phyloP scores from a whole-genome alignment of 495 filamentous ascomycete genomes.

The Lichenothelia convexa region DNA sequence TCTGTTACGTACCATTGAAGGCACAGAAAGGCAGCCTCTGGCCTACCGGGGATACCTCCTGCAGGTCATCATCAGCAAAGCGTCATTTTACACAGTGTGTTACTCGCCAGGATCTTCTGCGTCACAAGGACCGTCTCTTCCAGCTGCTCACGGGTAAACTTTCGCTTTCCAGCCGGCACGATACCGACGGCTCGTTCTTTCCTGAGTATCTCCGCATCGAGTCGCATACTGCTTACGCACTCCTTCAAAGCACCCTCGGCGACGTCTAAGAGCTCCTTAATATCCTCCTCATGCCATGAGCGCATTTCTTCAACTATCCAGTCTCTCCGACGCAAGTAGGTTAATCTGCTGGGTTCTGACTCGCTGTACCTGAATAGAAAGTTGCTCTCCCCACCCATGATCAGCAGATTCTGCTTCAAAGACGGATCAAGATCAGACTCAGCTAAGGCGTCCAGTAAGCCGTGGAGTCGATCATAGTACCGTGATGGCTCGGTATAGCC shows the following conservation, averaged over 20 bases:
- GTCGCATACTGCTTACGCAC: conserved; percentile 53
- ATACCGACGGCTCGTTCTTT: conserved; percentile 94
- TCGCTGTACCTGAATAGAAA: conserved; percentile 64
- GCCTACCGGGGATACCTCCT: conserved; percentile 54
- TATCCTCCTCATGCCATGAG: conserved; percentile 62
- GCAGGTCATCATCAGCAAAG: too few species aligned
- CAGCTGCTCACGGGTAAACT: conserved; percentile 69
- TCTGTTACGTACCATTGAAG: conserved; percentile 52
- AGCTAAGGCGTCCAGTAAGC: conserved; percentile 69
- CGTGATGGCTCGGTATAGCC: conserved; percentile 75
- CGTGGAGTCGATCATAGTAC: conserved; percentile 71
- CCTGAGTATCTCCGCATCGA: conserved; percentile 60
- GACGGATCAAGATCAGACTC: conserved; percentile 36
- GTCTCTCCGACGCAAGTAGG: conserved; percentile 43
- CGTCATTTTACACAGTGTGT: too few species aligned
- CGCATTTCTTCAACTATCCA: conserved; percentile 85
- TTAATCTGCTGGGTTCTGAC: conserved; percentile 30
- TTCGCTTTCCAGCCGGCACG: conserved; percentile 40
- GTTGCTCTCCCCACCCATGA: conserved; percentile 76
- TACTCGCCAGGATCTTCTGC: conserved; percentile 64
- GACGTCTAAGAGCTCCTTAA: conserved; percentile 61
- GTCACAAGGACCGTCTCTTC: conserved; percentile 92
- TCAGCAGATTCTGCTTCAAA: conserved; percentile 60
- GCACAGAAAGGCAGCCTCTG: conserved; percentile 78
- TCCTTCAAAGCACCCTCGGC: conserved; percentile 69